A percentile compares a stretch with the other conserved stretches of the same genome.
Conservation (phyloP, 1,284 basidiomycete species). For the Leccinum discolor region DNA sequence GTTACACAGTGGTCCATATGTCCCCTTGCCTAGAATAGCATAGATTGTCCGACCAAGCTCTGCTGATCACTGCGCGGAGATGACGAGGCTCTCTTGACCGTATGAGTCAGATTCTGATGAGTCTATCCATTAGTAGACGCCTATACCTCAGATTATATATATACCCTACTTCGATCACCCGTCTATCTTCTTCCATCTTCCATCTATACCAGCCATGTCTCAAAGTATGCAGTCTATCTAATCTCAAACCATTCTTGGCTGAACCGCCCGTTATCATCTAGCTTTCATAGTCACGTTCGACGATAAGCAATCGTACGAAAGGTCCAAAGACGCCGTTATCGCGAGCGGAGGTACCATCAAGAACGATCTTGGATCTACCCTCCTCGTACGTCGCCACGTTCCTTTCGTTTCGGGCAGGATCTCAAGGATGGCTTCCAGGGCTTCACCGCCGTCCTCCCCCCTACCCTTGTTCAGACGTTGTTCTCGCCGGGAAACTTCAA, state of each 20-base stretch:
- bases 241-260: neutral
- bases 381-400: conserved; percentile 4
- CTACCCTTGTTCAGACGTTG: neutral
- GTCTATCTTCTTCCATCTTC: neutral
- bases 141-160: neutral
- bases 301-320: conserved; percentile 10
- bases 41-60: too few relatives aligned
- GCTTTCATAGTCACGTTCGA: conserved; percentile 19
- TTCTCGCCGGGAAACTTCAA: neutral
- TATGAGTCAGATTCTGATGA: too few relatives aligned
- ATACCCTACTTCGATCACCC: neutral
- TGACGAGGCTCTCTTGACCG: too few relatives aligned
- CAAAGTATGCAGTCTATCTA: neutral
- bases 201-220: conserved; percentile 11
- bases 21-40: too few relatives aligned
- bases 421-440: conserved; percentile 5
- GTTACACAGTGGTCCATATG: too few relatives aligned
- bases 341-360: conserved; percentile 11
- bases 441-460: conserved; percentile 18
- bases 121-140: too few relatives aligned
- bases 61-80: too few relatives aligned
- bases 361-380: conserved; percentile 8
- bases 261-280: conserved; percentile 1
- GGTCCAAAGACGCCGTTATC: conserved; percentile 12
- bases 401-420: neutral